Conservation (phyloP, 2,329 filamentous ascomycete species). For the Didymella pomorum region DNA sequence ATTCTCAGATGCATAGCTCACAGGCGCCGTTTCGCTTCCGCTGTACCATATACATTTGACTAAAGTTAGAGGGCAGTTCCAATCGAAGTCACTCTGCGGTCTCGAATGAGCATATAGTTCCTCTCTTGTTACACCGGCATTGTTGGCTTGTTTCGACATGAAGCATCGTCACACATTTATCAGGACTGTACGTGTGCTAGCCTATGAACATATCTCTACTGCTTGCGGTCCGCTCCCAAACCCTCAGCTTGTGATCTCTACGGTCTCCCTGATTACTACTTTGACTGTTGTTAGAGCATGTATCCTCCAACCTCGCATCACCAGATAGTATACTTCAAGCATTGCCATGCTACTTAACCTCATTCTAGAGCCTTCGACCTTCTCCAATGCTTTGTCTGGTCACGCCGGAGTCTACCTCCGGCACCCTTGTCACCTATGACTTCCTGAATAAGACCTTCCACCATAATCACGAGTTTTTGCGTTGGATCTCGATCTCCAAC, state of each 20-base stretch:
- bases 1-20: slow-evolving; percentile 11
- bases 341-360: background rate
- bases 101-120: background rate
- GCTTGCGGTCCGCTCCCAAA: background rate
- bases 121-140: background rate
- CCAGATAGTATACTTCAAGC: background rate
- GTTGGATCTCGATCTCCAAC: slow-evolving; percentile 8
- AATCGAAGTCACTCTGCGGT: background rate
- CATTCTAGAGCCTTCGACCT: background rate
- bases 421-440: background rate
- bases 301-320: background rate
- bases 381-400: background rate
- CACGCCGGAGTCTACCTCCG: background rate
- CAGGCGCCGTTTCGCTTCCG: slow-evolving; percentile 11
- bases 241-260: background rate
- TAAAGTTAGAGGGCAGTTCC: background rate
- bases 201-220: background rate
- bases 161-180: background rate
- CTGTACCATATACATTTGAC: slow-evolving; percentile 20
- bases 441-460: background rate
- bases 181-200: no score
- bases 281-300: background rate
- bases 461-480: background rate
- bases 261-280: background rate
- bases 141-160: background rate